Evolutionary conservation across 202 grass and related monocot species (phyloP), one percentile per base, ranked within the genome.

Genomic region (Musa balbisiana): DNA sequence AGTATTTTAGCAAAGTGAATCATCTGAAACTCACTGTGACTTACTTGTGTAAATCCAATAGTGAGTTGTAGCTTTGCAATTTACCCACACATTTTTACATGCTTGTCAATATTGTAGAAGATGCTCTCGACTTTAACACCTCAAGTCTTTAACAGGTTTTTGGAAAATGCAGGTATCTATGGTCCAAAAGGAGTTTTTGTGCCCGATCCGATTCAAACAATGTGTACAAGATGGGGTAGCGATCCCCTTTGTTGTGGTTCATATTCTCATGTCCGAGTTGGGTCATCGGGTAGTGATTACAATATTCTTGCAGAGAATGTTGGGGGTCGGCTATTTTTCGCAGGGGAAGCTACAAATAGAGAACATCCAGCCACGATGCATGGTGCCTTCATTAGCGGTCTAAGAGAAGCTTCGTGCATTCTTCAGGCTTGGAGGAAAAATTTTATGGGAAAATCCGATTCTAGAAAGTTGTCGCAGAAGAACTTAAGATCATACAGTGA

Each of bases 311-410:
- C 90, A 64, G 86, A 97, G 71, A 81, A 81, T 64, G 78, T 97
- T n/a, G 71, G 72, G 17, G 81, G 66, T 23, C 86, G 74, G 14
- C 76, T 97, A 11, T 97, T 97, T 80, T 97, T 97, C 71, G 93
- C 90, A 2, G 93, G 93, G 67, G 93, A 97, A 77, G 90, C 93
- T 0, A 97, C 93, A 43, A 91, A 78, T 75, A 84, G 90, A 60
- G 81, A 89, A 62, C 90, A 97, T 70, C 93, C 93, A 67, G 93
- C 93, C n/a, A 97, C 93, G 1, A 97, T 97, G 93, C 93, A 97
- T 71, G 93, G 93, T 53, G 93, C 93, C 70, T 91, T 97, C 77
- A 71, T 97, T 75, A 97, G 93, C 4, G 93, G 93, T 71, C 78
- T 97, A 59, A 92, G 90, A 73, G 93, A 97, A 80, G 93, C 93